phyloP scores from a whole-genome alignment of 352 stramenopile genomes.

The Elongisporangium undulatum region DNA sequence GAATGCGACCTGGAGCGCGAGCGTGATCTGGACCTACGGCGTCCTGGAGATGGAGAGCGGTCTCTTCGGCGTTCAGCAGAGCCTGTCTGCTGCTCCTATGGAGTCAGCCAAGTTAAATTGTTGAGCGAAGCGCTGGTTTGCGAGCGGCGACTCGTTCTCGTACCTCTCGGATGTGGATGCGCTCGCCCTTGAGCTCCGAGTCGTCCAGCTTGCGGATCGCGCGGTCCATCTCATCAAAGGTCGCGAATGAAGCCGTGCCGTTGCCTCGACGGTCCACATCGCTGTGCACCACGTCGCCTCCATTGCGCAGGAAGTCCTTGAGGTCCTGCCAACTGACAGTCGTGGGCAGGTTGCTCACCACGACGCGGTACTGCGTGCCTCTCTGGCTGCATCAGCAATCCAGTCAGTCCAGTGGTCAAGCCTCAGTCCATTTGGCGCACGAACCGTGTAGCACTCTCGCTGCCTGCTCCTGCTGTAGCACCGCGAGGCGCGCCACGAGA shows the following conservation, averaged over 20 bases:
- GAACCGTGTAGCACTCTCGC: slow-evolving; percentile 10
- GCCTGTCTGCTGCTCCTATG: slow-evolving; percentile 9
- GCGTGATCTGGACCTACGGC: slow-evolving; percentile 7
- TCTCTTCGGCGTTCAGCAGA: slow-evolving; percentile 7
- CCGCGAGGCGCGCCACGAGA: slow-evolving; percentile 15
- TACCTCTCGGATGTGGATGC: slow-evolving; percentile 37
- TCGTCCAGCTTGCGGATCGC: slow-evolving; percentile 52
- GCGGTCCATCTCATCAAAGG: slow-evolving; percentile 45
- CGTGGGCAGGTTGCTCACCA: slow-evolving; percentile 33
- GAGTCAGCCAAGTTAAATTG: no score
- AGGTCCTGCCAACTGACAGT: slow-evolving; percentile 57
- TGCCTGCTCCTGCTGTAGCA: slow-evolving; percentile 5
- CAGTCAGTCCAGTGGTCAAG: slow-evolving; percentile 1
- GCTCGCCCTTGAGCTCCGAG: slow-evolving; percentile 38
- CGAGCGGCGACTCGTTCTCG: not conserved
- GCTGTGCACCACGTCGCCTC: slow-evolving; percentile 55
- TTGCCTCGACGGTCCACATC: slow-evolving; percentile 65
- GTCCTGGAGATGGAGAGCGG: slow-evolving; percentile 15
- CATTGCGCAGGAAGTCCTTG: slow-evolving; percentile 56
- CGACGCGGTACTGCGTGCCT: slow-evolving; percentile 52
- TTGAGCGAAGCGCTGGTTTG: not conserved
- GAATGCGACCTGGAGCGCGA: slow-evolving; percentile 14
- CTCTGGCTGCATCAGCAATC: slow-evolving; percentile 16
- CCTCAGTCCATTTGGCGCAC: slow-evolving; percentile 2
- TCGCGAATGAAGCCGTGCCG: slow-evolving; percentile 63